Percentiles rank a stretch among this genome's conserved stretches.
Conservation (phyloP, 2,329 filamentous ascomycete species). For the Fusarium fracticaudum region DNA sequence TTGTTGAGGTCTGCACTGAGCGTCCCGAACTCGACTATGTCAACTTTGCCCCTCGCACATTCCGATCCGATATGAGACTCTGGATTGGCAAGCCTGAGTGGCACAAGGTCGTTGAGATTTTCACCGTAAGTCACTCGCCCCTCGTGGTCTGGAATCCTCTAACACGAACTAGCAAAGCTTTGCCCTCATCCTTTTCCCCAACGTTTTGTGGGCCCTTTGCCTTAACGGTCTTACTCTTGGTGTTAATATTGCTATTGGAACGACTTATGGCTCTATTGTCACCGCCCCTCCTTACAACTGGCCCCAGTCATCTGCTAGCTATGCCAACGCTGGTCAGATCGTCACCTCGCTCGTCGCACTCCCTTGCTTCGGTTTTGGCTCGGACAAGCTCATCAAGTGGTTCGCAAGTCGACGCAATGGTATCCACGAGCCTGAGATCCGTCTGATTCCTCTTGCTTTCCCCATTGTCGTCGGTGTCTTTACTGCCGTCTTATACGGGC, state of each 20-base stretch:
- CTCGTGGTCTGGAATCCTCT: not conserved
- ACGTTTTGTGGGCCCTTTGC: conserved; percentile 34
- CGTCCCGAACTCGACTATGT: conserved; percentile 32
- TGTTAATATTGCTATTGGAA: conserved; percentile 38
- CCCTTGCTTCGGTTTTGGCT: conserved; percentile 32
- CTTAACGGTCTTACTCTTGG: conserved; percentile 35
- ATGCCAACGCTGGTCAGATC: conserved; percentile 36
- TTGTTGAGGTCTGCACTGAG: conserved; percentile 18
- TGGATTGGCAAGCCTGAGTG: conserved; percentile 34
- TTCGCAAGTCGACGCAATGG: conserved; percentile 32
- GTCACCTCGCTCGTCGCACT: conserved; percentile 31
- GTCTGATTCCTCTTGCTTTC: conserved; percentile 32
- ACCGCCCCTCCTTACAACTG: conserved; percentile 33
- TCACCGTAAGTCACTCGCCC: not conserved
- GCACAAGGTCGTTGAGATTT: conserved; percentile 21
- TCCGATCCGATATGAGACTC: conserved; percentile 32
- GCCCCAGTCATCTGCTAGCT: conserved; percentile 30
- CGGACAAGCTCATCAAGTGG: conserved; percentile 34
- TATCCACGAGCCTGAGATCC: conserved; percentile 33
- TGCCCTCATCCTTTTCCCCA: conserved; percentile 34
- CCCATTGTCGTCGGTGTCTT: conserved; percentile 29
- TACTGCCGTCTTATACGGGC: conserved; percentile 9
- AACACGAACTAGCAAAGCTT: conserved; percentile 30
- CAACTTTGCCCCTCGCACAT: conserved; percentile 33
- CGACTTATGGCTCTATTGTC: conserved; percentile 31